These are phyloP conservation scores for Penicillium nordicum DNA, from an alignment of 2,329 filamentous ascomycete species.

Conservation along the genomic window DNA sequence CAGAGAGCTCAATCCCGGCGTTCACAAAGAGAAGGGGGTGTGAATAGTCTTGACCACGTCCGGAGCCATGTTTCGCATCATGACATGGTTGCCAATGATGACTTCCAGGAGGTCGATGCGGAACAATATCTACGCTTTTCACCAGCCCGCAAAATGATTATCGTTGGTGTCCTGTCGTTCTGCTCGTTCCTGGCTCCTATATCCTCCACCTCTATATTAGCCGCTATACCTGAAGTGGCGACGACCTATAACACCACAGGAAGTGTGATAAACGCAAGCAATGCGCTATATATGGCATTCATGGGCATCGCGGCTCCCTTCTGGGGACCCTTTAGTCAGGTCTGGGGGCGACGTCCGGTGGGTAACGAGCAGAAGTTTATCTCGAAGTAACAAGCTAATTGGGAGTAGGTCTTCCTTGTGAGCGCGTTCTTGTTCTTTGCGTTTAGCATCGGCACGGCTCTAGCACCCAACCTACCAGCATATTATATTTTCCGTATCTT, in stretches of 20 bases:
- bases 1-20: conserved; percentile 15
- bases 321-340: conserved; percentile 68
- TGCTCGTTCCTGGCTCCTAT: conserved; percentile 74
- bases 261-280: conserved; percentile 68
- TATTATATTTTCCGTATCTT: conserved; percentile 74
- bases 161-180: conserved; percentile 67
- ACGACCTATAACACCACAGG: conserved; percentile 62
- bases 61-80: conserved; percentile 35
- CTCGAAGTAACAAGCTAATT: not conserved
- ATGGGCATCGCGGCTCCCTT: conserved; percentile 70
- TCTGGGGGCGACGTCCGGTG: conserved; percentile 59
- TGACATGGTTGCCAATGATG: conserved; percentile 27
- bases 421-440: conserved; percentile 63
- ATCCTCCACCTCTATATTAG: conserved; percentile 68
- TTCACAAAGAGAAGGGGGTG: conserved; percentile 9
- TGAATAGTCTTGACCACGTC: conserved; percentile 29
- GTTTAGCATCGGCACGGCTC: conserved; percentile 68
- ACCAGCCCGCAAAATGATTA: conserved; percentile 59
- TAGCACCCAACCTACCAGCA: conserved; percentile 65
- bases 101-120: conserved; percentile 45
- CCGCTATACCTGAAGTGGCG: conserved; percentile 72
- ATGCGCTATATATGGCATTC: conserved; percentile 70
- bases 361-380: conserved; percentile 22
- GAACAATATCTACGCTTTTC: conserved; percentile 64
- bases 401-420: conserved; percentile 52